Evolutionary conservation across 2,329 filamentous ascomycete species (phyloP).

Genomic region (Chaetomium globosum): DNA sequence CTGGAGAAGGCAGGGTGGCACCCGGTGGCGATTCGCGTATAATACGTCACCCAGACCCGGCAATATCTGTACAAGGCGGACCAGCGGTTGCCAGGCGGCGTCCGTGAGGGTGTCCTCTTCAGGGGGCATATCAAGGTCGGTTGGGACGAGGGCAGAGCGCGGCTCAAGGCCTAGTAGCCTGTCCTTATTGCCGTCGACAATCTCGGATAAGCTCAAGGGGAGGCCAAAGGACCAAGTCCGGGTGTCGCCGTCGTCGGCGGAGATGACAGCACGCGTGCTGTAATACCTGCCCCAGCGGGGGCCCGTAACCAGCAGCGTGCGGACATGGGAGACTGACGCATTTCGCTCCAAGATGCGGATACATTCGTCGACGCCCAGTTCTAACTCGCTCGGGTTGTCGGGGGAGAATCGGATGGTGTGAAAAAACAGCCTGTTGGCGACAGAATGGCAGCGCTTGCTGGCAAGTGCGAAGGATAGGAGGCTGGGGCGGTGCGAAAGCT

Average conservation of each 20-base stretch:
- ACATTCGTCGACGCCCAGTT: constrained; percentile 6
- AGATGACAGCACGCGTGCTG: background rate
- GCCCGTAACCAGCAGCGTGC: constrained; percentile 8
- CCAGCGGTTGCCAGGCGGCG: constrained; percentile 6
- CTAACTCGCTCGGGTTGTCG: background rate
- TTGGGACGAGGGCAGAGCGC: constrained; percentile 1
- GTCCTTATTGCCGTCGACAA: constrained; percentile 14
- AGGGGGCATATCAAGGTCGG: background rate
- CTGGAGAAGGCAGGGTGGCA: constrained; percentile 8
- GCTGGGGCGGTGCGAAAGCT: constrained; percentile 9
- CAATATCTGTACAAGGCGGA: background rate
- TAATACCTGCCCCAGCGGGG: background rate
- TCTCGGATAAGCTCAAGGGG: constrained; percentile 6
- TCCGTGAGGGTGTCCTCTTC: background rate
- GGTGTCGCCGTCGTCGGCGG: background rate
- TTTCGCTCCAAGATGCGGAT: constrained; percentile 3
- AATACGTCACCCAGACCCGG: constrained; percentile 2
- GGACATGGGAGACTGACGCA: constrained; percentile 1
- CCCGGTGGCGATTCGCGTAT: background rate
- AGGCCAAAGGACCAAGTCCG: constrained; percentile 15
- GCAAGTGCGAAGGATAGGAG: constrained; percentile 10
- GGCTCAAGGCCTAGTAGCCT: constrained; percentile 5
- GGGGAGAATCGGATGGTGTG: constrained; percentile 10
- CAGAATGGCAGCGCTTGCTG: constrained; percentile 6
- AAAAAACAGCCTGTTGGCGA: constrained; percentile 8